These are phyloP conservation scores for Kurtzmaniella quercitrusa DNA, from an alignment of 1,139 yeast genomes.

Conservation along the genomic window DNA sequence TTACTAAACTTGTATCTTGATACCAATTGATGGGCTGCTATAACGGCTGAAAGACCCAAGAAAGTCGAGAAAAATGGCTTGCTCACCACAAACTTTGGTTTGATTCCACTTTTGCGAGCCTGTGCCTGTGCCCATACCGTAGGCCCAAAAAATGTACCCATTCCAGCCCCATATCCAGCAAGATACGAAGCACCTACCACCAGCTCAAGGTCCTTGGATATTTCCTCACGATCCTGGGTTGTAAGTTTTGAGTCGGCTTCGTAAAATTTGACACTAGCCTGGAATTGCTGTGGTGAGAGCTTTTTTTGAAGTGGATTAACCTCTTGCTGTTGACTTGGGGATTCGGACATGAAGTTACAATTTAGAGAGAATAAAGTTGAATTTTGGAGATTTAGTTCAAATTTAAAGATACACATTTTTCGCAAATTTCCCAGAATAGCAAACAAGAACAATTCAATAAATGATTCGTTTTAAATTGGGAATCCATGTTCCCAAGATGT, in stretches of 20 bases:
- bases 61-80: slow-evolving; percentile 33
- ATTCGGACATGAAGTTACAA: not conserved
- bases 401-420: too few relatives aligned
- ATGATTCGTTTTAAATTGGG: too few relatives aligned
- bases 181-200: slow-evolving; percentile 24
- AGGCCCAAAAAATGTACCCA: slow-evolving; percentile 24
- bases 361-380: not conserved
- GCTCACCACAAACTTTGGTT: slow-evolving; percentile 15
- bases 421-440: too few relatives aligned
- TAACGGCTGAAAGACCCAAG: slow-evolving; percentile 26
- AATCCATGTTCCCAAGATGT: too few relatives aligned
- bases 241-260: slow-evolving; percentile 38
- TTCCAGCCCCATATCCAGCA: slow-evolving; percentile 23
- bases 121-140: slow-evolving; percentile 17
- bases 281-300: slow-evolving; percentile 33
- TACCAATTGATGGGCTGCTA: slow-evolving; percentile 22
- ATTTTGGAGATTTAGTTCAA: not conserved
- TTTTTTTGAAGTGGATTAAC: slow-evolving; percentile 26
- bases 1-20: slow-evolving; percentile 23
- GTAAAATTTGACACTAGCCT: slow-evolving; percentile 37
- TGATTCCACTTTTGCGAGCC: slow-evolving; percentile 8
- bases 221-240: slow-evolving; percentile 25
- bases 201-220: slow-evolving; percentile 28
- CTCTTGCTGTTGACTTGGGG: slow-evolving; percentile 6
- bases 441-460: too few relatives aligned